Base-by-base conservation (phyloP, 805 yeast genomes). In the Schwanniomyces pseudopolymorphus region DNA sequence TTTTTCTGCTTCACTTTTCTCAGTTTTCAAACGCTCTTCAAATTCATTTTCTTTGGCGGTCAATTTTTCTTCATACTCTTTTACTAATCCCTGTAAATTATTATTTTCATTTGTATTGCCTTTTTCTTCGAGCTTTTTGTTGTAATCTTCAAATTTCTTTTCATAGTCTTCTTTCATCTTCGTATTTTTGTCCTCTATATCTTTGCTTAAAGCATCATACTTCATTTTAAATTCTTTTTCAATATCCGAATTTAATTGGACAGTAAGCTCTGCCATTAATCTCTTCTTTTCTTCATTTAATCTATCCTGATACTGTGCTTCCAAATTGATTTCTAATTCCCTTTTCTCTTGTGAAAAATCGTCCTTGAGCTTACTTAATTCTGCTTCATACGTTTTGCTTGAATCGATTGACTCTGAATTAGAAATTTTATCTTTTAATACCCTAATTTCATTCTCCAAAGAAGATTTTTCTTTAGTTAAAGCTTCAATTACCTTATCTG, bases 1-100 rank as follows among this genome's bases (percentile, higher is more conserved):
- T 44, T 70, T 68, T 41, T 79, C 67, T 2, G 78, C 74, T 39
- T 72, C 77, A 26, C 69, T 73, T 44, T 62, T 64, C 37, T 60
- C 67, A 19, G 51, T 50, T 17, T 53, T 53, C 31, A 60, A 44
- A 39, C 51, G 49, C 21, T 39, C 33, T 20, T 55, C 57, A 35
- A 61, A 62, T 9, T 58, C 59, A 24, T 51, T 44, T 33, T 60
- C 58, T 40, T 62, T 53, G n/a, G 46, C 44, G n/a, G 27, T 46
- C 27, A 62, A 55, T 42, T 59, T 51, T 4, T 45, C 49, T 39
- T 62, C 64, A 37, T 55, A 47, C 22, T 55, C 47, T 39, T 47
- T 44, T 38, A 26, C 28, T 31, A 48, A 46, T 33, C 43, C 49
- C n/a, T 43, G 49, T 24, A 45, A 42, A 11, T 28, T 40, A 3